A percentile compares a stretch with the other conserved stretches of the same genome.
These are phyloP conservation scores for Candolleomyces aberdarensis DNA, from an alignment of 768 basidiomycete genomes.

Conservation along the genomic window DNA sequence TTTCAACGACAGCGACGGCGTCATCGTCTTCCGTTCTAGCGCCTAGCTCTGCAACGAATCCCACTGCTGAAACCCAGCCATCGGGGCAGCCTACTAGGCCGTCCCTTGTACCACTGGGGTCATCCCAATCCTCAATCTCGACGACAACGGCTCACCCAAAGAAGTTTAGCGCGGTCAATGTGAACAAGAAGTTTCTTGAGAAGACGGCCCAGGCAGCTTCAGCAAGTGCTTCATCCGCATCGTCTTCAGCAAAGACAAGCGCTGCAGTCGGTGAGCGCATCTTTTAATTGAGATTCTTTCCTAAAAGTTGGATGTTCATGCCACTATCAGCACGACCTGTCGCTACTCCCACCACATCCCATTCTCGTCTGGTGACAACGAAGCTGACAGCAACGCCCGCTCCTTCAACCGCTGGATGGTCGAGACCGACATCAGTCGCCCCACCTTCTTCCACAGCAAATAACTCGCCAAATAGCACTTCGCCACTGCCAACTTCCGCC, in stretches of 20 bases:
- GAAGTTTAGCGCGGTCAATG: conserved; percentile 85
- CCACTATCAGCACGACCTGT: conserved; percentile 52
- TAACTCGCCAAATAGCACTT: conserved; percentile 45
- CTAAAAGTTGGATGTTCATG: conserved; percentile 5
- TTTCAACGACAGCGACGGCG: conserved; percentile 8
- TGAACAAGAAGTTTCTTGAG: conserved; percentile 96
- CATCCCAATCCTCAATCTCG: conserved; percentile 29
- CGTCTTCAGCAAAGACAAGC: conserved; percentile 46
- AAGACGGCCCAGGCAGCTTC: conserved; percentile 69
- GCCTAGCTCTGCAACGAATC: conserved; percentile 5
- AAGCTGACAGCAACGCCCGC: conserved; percentile 74
- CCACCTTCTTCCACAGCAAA: conserved; percentile 44
- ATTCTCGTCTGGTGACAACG: conserved; percentile 82
- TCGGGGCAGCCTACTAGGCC: conserved; percentile 30
- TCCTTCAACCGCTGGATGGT: conserved; percentile 69
- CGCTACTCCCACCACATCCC: conserved; percentile 51
- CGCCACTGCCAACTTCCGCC: conserved; percentile 35
- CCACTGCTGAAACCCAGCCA: conserved; percentile 6
- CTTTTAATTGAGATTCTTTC: conserved; percentile 3
- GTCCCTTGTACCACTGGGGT: conserved; percentile 44
- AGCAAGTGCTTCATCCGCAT: conserved; percentile 39
- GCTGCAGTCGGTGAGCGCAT: conserved; percentile 48
- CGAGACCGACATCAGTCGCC: conserved; percentile 71
- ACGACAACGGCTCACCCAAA: conserved; percentile 60
- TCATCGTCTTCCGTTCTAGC: conserved; percentile 11